Conservation (phyloP, 2,329 filamentous ascomycete species). For the Nothopassalora personata region DNA sequence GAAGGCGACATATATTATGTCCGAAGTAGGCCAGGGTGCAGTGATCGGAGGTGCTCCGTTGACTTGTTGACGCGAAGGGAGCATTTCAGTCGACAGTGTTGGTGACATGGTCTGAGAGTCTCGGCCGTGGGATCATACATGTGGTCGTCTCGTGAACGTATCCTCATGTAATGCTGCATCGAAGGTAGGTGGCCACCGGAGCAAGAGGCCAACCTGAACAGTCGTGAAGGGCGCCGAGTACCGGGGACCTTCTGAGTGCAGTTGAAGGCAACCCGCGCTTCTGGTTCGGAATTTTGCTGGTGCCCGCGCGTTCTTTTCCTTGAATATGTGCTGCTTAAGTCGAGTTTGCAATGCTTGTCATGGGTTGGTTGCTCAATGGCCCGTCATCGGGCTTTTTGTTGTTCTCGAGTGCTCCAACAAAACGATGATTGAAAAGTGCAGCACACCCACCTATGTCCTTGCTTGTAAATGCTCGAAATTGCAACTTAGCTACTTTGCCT, state of each 20-base stretch:
- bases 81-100: slow-evolving; percentile 5
- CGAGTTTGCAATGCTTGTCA: too few relatives aligned
- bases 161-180: neutral
- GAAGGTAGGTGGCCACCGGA: neutral
- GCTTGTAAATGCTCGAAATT: neutral
- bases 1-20: slow-evolving; percentile 83
- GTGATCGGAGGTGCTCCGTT: slow-evolving; percentile 12
- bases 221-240: too few relatives aligned
- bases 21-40: slow-evolving; percentile 25
- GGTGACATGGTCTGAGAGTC: neutral
- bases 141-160: neutral
- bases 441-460: neutral
- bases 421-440: neutral
- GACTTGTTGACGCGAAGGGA: slow-evolving; percentile 5
- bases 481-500: neutral
- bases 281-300: too few relatives aligned
- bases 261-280: too few relatives aligned
- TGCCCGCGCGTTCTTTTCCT: too few relatives aligned
- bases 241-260: too few relatives aligned
- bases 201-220: too few relatives aligned
- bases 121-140: neutral
- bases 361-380: too few relatives aligned
- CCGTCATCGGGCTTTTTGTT: too few relatives aligned
- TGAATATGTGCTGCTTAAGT: too few relatives aligned
- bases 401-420: neutral